A percentile compares a stretch with the other conserved stretches of the same genome.
Evolutionary conservation across 2,329 filamentous ascomycete species (phyloP).

Genomic region (Diaporthe ampelina): DNA sequence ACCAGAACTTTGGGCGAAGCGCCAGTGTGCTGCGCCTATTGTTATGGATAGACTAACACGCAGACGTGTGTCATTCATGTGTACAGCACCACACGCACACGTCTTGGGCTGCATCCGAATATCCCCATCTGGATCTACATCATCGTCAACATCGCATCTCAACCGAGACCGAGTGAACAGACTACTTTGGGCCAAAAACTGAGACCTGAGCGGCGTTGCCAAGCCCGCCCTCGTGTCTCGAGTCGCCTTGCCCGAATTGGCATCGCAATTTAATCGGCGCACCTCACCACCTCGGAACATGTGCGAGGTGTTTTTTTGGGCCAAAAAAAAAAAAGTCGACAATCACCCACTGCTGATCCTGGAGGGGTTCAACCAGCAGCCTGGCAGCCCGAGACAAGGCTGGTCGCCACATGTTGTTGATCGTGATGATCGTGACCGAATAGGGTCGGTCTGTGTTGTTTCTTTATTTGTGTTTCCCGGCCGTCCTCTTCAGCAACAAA

Average conservation of each 20-base stretch:
- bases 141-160: neutral
- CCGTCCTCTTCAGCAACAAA: neutral
- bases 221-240: conserved; percentile 26
- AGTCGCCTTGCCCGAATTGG: conserved; percentile 29
- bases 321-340: neutral
- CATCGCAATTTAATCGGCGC: conserved; percentile 30
- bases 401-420: conserved; percentile 17
- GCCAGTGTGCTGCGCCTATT: neutral
- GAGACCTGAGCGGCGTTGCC: conserved; percentile 16
- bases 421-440: conserved; percentile 1
- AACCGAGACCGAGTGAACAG: conserved; percentile 1
- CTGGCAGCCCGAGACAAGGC: conserved; percentile 17
- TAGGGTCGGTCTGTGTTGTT: neutral
- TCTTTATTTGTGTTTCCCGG: conserved; percentile 1
- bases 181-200: neutral
- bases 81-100: neutral
- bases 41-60: neutral
- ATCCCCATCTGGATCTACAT: neutral
- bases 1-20: neutral
- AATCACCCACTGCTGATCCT: conserved; percentile 16
- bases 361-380: neutral
- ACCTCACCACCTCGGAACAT: conserved; percentile 27
- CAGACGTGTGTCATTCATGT: too few species aligned
- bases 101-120: neutral
- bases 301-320: neutral